Evolutionary conservation across 768 basidiomycete genomes (phyloP).

Genomic region (Phylloporus sp.): DNA sequence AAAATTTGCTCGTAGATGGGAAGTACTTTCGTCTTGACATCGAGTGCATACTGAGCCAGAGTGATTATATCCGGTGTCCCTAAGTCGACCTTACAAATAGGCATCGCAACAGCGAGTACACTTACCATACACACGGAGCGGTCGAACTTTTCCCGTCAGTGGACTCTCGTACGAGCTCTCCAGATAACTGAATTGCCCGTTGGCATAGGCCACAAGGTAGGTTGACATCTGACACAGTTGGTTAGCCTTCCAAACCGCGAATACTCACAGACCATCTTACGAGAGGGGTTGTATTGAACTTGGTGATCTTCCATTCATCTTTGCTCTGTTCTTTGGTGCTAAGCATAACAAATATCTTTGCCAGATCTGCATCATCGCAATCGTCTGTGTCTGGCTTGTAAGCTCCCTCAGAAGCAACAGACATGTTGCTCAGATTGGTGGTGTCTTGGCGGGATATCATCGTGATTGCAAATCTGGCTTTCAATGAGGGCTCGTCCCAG

Average conservation of each 20-base stretch:
- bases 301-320: conserved; percentile 72
- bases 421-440: conserved; percentile 85
- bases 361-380: conserved; percentile 30
- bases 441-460: conserved; percentile 76
- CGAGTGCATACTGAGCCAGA: conserved; percentile 82
- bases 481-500: conserved; percentile 92
- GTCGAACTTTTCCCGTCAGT: conserved; percentile 71
- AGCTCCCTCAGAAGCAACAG: conserved; percentile 56
- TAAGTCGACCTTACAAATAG: conserved; percentile 25
- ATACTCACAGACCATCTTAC: conserved; percentile 27
- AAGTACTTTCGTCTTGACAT: conserved; percentile 75
- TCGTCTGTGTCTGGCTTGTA: conserved; percentile 34
- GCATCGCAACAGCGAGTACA: not conserved
- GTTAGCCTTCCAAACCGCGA: not conserved
- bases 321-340: conserved; percentile 30
- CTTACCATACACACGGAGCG: conserved; percentile 79
- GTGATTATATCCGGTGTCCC: conserved; percentile 78
- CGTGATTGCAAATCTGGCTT: conserved; percentile 74
- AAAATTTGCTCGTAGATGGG: conserved; percentile 93
- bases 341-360: conserved; percentile 40
- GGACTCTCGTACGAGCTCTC: conserved; percentile 76
- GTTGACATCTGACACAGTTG: conserved; percentile 56
- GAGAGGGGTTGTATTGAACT: conserved; percentile 74
- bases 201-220: conserved; percentile 86
- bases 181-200: conserved; percentile 69